Evolutionary conservation across 2,329 filamentous ascomycete species (phyloP).

Genomic region (Emergomyces orientalis): DNA sequence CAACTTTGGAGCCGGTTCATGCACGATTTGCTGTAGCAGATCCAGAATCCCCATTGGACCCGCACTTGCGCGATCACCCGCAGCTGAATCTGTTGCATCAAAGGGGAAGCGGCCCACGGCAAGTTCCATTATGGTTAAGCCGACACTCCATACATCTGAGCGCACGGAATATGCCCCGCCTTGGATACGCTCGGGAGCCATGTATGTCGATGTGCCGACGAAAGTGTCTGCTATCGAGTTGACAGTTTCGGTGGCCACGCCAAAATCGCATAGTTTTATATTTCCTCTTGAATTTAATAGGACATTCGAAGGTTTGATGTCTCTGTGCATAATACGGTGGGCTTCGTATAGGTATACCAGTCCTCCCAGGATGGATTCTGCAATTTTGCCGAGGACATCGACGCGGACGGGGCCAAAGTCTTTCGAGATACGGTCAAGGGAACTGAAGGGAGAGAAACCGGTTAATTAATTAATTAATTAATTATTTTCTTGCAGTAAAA

Average conservation of each 20-base stretch:
- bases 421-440: slow-evolving; percentile 85
- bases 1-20: slow-evolving; percentile 85
- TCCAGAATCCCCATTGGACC: slow-evolving; percentile 90
- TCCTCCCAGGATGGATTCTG: slow-evolving; percentile 86
- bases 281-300: slow-evolving; percentile 86
- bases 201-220: slow-evolving; percentile 96
- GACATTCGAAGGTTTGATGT: slow-evolving; percentile 98
- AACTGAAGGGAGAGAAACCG: too few relatives aligned
- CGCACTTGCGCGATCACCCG: slow-evolving; percentile 54
- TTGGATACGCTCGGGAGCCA: slow-evolving; percentile 97
- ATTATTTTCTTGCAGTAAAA: not conserved
- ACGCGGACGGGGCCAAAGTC: slow-evolving; percentile 92
- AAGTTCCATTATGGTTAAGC: slow-evolving; percentile 88
- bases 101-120: slow-evolving; percentile 98
- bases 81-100: slow-evolving; percentile 68
- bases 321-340: slow-evolving; percentile 97
- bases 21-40: slow-evolving; percentile 91
- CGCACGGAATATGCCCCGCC: slow-evolving; percentile 96
- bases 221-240: slow-evolving; percentile 98
- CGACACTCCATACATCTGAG: slow-evolving; percentile 98
- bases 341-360: slow-evolving; percentile 90
- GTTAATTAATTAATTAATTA: too few relatives aligned
- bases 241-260: slow-evolving; percentile 94
- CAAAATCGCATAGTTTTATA: slow-evolving; percentile 98
- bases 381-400: slow-evolving; percentile 94